Evolutionary conservation across 345 rosid genomes (phyloP), one percentile per base, ranked within the genome.

Genomic region (Dipteronia dyeriana): DNA sequence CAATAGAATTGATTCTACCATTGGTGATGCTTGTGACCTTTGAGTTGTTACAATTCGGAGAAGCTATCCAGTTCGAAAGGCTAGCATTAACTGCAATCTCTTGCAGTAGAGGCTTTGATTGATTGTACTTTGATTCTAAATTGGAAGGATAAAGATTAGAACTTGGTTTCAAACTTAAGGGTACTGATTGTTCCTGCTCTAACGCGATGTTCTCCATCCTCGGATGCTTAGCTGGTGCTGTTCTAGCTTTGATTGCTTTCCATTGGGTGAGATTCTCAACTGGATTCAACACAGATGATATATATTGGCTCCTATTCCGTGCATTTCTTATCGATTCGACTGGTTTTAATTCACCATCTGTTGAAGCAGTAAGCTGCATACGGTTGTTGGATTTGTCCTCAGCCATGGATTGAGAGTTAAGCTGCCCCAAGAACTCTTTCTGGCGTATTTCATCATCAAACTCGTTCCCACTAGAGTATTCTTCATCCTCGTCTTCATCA

Each of bases 161-260:
- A 67, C 79, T 43, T 49, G 53, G 67, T n/a, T 71, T 75, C 70
- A 75, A 47, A 63, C 69, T 51, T 9, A 73, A 45, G 68, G 83
- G 78, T 66, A 22, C 3, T 8, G 23, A 9, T 29, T 57, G 34
- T 73, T 85, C 80, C 77, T 63, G 71, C 62, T 82, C 81, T 38
- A 82, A 23, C 17, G 68, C 81, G 19, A 76, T 34, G 25, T 93
- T 93, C 86, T 95, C 97, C 86, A 93, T 89, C 84, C 68, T 85
- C 29, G 59, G 54, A 45, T 80, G 82, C 80, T 83, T 79, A 16
- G 82, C 13, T 41, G 60, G 83, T 19, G 76, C 82, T 6, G 88
- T 88, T 80, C 80, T 92, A 26, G 94, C 88, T 83, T 95, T 95
- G 79, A 91, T 76, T 38, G 86, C 91, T 84, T 91, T 95, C 99